These are phyloP conservation scores for Huntiella decipiens DNA, from an alignment of 2,329 filamentous ascomycete genomes.

Conservation along the genomic window DNA sequence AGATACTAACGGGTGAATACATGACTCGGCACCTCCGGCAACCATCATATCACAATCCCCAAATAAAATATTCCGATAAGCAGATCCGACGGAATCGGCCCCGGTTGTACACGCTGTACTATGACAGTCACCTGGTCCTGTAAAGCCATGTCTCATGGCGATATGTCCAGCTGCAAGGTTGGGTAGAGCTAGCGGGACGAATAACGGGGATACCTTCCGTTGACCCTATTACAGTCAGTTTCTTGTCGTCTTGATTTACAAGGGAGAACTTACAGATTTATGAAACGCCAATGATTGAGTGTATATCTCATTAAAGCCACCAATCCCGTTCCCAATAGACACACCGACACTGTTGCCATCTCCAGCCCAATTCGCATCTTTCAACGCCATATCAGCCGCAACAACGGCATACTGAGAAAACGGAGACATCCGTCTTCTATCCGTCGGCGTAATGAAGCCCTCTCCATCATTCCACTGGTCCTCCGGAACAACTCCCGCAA, in stretches of 20 bases:
- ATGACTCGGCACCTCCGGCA: constrained; percentile 86
- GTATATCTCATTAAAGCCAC: constrained; percentile 82
- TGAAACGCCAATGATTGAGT: constrained; percentile 61
- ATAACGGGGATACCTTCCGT: constrained; percentile 78
- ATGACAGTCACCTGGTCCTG: constrained; percentile 79
- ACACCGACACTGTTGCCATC: constrained; percentile 55
- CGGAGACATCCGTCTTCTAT: constrained; percentile 63
- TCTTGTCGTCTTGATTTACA: background rate
- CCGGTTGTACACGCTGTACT: constrained; percentile 95
- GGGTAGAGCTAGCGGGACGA: constrained; percentile 82
- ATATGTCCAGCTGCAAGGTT: constrained; percentile 91
- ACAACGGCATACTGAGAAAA: constrained; percentile 87
- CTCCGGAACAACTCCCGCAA: constrained; percentile 63
- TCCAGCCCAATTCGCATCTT: constrained; percentile 61
- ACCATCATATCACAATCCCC: constrained; percentile 92
- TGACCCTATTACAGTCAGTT: constrained; percentile 47
- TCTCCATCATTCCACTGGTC: constrained; percentile 31
- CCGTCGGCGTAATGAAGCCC: constrained; percentile 30
- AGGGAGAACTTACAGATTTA: constrained; percentile 36
- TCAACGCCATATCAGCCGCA: constrained; percentile 66
- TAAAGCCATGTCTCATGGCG: constrained; percentile 76
- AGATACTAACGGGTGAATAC: constrained; percentile 83
- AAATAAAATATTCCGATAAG: constrained; percentile 74
- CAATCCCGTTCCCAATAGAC: constrained; percentile 87
- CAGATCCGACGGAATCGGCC: constrained; percentile 85